Conservation (phyloP, 345 rosid genomes). For the Gossypium australe region DNA sequence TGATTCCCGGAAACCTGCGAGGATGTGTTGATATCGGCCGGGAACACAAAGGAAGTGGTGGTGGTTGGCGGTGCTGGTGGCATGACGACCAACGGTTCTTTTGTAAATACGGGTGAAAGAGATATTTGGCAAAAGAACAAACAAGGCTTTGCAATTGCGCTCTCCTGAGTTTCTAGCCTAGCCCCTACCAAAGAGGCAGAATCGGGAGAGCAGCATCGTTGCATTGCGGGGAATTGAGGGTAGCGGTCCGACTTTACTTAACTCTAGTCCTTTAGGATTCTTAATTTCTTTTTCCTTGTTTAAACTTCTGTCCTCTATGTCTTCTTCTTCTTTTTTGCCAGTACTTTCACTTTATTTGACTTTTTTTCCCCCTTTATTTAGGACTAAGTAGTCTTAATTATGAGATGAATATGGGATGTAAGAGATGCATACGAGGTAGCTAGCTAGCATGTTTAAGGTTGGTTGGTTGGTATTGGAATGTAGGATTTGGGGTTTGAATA, state of each 20-base stretch:
- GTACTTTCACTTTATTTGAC: neutral
- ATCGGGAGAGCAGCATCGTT: conserved; percentile 60
- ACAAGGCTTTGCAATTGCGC: conserved; percentile 65
- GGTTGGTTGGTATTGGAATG: neutral
- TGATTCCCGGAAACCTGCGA: conserved; percentile 8
- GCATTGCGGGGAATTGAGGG: conserved; percentile 95
- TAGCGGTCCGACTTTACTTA: conserved; percentile 67
- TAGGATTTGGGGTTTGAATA: neutral
- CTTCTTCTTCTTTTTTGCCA: neutral
- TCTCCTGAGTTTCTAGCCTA: conserved; percentile 57
- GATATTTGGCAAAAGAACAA: conserved; percentile 4
- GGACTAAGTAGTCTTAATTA: neutral
- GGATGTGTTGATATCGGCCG: conserved; percentile 10
- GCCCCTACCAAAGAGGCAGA: conserved; percentile 29
- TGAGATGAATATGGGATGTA: conserved; percentile 44
- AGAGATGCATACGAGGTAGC: conserved; percentile 67
- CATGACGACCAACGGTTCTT: conserved; percentile 20
- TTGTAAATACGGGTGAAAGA: conserved; percentile 32
- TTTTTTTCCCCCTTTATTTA: neutral
- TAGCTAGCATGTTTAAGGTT: conserved; percentile 1
- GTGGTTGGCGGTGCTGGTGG: conserved; percentile 35
- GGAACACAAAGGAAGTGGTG: conserved; percentile 9
- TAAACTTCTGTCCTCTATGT: conserved; percentile 12
- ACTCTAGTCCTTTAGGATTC: conserved; percentile 15
- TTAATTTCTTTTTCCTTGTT: conserved; percentile 15